Conservation (phyloP, 176 grass and related monocot genomes). For the Carex myosuroides region DNA sequence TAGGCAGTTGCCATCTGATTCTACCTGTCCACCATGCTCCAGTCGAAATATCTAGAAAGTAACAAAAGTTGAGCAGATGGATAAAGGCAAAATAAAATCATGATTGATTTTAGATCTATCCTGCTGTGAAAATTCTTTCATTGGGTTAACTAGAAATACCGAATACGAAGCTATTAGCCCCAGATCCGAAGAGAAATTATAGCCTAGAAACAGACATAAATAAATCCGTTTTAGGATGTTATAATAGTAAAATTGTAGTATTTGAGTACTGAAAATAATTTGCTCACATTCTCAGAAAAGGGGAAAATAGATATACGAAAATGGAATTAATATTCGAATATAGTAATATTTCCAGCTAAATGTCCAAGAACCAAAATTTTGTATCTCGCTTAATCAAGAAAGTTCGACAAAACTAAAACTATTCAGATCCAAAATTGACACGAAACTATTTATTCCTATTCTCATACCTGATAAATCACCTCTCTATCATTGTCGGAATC, state of each 20-base stretch:
- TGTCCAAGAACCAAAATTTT: background rate
- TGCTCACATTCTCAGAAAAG: background rate
- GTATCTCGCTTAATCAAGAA: background rate
- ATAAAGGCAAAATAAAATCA: background rate
- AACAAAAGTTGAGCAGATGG: background rate
- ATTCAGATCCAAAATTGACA: background rate
- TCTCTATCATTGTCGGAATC: background rate
- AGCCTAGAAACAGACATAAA: slow-evolving; percentile 1
- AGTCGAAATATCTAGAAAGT: slow-evolving; percentile 47
- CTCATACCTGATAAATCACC: slow-evolving; percentile 20
- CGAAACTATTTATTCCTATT: background rate
- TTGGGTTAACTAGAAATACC: background rate
- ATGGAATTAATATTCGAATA: background rate
- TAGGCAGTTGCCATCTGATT: slow-evolving; percentile 90
- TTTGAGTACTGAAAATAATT: background rate
- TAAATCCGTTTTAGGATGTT: background rate
- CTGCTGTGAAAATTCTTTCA: background rate
- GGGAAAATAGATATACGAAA: slow-evolving; percentile 6
- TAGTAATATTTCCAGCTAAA: background rate
- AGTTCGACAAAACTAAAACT: background rate
- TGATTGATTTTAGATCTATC: background rate
- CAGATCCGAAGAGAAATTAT: background rate
- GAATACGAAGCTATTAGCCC: background rate
- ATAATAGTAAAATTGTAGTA: background rate
- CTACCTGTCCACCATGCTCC: slow-evolving; percentile 81